These are phyloP conservation scores for Tetradesmus lagerheimii DNA, from an alignment of 139 green algal genomes.

Conservation along the genomic window DNA sequence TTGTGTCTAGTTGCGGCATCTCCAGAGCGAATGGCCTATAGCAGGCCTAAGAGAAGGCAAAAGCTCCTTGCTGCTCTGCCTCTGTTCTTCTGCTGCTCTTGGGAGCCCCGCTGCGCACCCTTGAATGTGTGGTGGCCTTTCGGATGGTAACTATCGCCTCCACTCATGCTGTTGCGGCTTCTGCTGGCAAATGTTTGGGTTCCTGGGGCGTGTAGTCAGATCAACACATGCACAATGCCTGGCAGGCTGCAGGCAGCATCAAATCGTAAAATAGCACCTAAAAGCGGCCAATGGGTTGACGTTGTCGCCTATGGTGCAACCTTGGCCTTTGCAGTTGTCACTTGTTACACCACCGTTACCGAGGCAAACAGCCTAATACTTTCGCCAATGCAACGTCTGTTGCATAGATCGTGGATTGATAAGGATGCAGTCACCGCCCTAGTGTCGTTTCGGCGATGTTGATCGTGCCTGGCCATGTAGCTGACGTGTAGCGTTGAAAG, in stretches of 20 bases:
- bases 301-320: background rate
- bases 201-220: background rate
- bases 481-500: background rate
- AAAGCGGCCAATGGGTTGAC: background rate
- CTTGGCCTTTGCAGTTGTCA: background rate
- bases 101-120: background rate
- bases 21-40: background rate
- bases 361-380: background rate
- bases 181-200: background rate
- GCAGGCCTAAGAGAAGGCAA: background rate
- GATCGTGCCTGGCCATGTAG: background rate
- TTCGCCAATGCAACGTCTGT: background rate
- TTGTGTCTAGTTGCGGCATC: too few species aligned
- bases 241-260: background rate
- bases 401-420: background rate
- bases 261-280: background rate
- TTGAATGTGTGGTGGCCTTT: conserved; percentile 48
- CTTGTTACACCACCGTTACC: background rate
- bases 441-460: background rate
- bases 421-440: background rate
- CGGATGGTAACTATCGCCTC: conserved; percentile 39
- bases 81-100: background rate
- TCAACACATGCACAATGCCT: background rate
- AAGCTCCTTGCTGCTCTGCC: background rate
- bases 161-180: conserved; percentile 29